A percentile compares a stretch with the other conserved stretches of the same genome.
phyloP scores from a whole-genome alignment of 257 asterid species.

The Nyctanthes arbortristis region DNA sequence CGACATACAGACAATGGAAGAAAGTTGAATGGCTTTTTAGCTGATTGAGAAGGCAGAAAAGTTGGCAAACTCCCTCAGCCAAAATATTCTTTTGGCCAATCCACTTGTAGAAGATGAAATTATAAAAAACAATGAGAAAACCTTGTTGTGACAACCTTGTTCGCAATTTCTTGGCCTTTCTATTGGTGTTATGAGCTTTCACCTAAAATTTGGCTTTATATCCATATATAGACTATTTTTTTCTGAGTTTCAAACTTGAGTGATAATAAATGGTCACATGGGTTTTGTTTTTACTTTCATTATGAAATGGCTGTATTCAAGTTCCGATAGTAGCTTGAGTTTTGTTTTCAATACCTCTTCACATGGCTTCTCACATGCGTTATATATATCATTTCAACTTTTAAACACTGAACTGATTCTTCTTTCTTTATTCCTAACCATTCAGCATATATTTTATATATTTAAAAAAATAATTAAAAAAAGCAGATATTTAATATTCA shows the following conservation, averaged over 20 bases:
- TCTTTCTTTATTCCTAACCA: background rate
- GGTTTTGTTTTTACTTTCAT: background rate
- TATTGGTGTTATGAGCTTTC: too few species aligned
- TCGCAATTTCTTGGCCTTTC: background rate
- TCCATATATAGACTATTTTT: background rate
- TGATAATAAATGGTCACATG: background rate
- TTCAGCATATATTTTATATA: background rate
- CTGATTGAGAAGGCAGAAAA: too few species aligned
- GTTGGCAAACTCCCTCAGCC: too few species aligned
- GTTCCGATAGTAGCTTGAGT: background rate
- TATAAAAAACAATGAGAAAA: too few species aligned
- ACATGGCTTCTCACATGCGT: conserved; percentile 1
- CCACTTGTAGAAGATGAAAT: too few species aligned
- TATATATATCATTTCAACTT: background rate
- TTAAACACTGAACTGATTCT: too few species aligned
- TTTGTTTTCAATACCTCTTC: background rate
- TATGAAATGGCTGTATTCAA: background rate
- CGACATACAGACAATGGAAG: too few species aligned
- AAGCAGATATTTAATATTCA: too few species aligned
- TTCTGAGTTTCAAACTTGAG: background rate
- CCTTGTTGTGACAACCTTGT: too few species aligned
- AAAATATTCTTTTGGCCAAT: too few species aligned
- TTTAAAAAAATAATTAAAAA: too few species aligned
- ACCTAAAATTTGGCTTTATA: background rate
- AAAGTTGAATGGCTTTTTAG: too few species aligned